These are phyloP conservation scores for Ganoderma multipileum DNA, from an alignment of 1,284 basidiomycete genomes.

Conservation along the genomic window DNA sequence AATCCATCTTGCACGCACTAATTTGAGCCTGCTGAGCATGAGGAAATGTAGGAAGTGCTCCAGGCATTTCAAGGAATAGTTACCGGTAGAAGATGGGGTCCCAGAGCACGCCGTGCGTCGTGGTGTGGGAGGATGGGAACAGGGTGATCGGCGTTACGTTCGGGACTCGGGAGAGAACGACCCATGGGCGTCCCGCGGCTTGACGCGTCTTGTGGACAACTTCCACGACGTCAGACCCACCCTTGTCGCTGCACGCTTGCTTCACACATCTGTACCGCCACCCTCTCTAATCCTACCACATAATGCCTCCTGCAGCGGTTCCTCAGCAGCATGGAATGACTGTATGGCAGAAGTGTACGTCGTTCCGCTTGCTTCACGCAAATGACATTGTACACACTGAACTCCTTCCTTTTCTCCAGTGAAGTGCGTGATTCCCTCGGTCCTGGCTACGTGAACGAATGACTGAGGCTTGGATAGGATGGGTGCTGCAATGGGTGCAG, in stretches of 20 bases:
- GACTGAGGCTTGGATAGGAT: conserved; percentile 59
- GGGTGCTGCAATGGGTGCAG: conserved; percentile 92
- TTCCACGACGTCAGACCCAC: conserved; percentile 24
- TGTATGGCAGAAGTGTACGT: conserved; percentile 78
- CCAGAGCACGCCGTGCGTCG: neutral
- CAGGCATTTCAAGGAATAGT: conserved; percentile 14
- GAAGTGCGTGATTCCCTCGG: conserved; percentile 37
- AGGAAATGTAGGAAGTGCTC: conserved; percentile 60
- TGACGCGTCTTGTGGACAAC: conserved; percentile 24
- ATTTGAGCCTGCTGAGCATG: conserved; percentile 86
- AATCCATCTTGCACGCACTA: conserved; percentile 55
- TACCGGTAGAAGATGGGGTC: neutral
- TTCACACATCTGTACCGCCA: neutral
- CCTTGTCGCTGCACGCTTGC: conserved; percentile 15
- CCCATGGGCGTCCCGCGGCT: conserved; percentile 21
- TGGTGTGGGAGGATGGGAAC: conserved; percentile 9
- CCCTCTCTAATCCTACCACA: conserved; percentile 20
- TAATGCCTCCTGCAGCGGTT: conserved; percentile 48
- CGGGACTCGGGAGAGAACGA: conserved; percentile 12
- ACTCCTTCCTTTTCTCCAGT: conserved; percentile 30
- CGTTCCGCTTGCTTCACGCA: neutral
- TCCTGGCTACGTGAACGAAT: conserved; percentile 16
- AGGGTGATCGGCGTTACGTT: conserved; percentile 18
- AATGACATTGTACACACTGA: conserved; percentile 11
- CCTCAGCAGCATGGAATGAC: conserved; percentile 61